Percentiles rank a stretch among this genome's conserved stretches.
Conservation (phyloP, 75 land plant genomes). For the Isoetes taiwanensis region DNA sequence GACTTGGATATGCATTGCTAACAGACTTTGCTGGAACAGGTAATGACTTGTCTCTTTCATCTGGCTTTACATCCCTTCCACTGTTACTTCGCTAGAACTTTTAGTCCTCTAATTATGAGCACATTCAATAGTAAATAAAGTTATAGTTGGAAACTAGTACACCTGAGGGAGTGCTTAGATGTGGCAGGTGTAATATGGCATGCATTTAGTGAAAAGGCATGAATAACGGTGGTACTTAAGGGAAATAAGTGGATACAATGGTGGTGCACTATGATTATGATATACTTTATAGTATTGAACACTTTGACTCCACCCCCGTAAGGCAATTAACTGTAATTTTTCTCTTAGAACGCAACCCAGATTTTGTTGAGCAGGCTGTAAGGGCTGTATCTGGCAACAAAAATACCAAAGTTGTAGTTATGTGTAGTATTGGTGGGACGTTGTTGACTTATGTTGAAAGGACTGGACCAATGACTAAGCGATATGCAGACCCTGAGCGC, state of each 20-base stretch:
- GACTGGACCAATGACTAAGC: conserved; percentile 27
- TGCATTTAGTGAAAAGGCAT: not conserved
- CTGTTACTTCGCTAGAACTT: too few species aligned
- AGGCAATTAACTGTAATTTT: not conserved
- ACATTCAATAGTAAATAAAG: too few species aligned
- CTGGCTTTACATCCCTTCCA: too few species aligned
- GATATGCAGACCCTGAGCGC: conserved; percentile 29
- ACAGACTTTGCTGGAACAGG: conserved; percentile 34
- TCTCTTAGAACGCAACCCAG: conserved; percentile 23
- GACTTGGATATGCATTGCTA: conserved; percentile 28
- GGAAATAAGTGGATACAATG: too few species aligned
- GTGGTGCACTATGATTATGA: too few species aligned
- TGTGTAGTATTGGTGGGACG: conserved; percentile 32
- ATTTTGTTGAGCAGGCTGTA: conserved; percentile 16
- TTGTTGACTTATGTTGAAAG: conserved; percentile 28
- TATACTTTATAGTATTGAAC: too few species aligned
- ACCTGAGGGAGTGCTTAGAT: too few species aligned
- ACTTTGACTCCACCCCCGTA: too few species aligned
- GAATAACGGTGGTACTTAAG: too few species aligned
- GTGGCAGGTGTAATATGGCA: not conserved
- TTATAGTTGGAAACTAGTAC: too few species aligned
- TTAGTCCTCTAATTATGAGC: not conserved
- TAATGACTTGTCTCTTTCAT: too few species aligned
- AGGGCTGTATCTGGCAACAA: conserved; percentile 28
- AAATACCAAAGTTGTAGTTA: conserved; percentile 21